Evolutionary conservation across 1,284 basidiomycete species (phyloP), one percentile per base, ranked within the genome.

Genomic region (Ustilago trichophora): DNA sequence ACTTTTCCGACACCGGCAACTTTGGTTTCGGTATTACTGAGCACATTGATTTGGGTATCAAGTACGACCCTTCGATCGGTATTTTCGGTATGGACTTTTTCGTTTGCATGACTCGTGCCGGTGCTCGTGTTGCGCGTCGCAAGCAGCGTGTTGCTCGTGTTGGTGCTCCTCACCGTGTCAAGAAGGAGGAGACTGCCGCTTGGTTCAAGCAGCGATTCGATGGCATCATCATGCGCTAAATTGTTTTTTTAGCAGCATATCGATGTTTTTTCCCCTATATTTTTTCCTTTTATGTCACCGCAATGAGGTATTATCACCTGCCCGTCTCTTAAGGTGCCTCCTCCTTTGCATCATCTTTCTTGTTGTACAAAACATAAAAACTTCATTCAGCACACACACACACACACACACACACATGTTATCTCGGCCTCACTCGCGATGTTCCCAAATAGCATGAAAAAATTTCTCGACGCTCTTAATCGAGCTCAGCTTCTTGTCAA

Each of bases 1-100:
- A 98, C 89, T 98, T 98, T 86, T 94, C 92, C 78, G 72, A 76
- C 58, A 78, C 74, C 10, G 76, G 76, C 57, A 78, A 78, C 76
- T 78, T 78, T 50, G 76, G 78, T 57, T 80, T 80, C 72, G 78
- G 78, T 75, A 70, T 80, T 63, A 76, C 71, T 32, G 76, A 80
- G 73, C 95, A 98, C 86, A 98, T 98, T 84, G 95, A 98, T 85
- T 86, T 98, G 71, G 95, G 95, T 83, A 94, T 96, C 82, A 90
- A 75, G 70, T 77, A 77, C 75, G 78, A 80, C 76, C 78, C 78
- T 21, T 73, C 70, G 51, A 79, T 80, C 67, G 78, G 78, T 49
- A 80, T 80, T 59, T 80, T 80, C 64, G 78, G 78, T 68, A 76
- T 77, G 74, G 78, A 80, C 77, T 79, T 80, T 64, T 77, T 68